Conservation (phyloP, 148 eudicot genomes). For the Heliosperma pusillum region DNA sequence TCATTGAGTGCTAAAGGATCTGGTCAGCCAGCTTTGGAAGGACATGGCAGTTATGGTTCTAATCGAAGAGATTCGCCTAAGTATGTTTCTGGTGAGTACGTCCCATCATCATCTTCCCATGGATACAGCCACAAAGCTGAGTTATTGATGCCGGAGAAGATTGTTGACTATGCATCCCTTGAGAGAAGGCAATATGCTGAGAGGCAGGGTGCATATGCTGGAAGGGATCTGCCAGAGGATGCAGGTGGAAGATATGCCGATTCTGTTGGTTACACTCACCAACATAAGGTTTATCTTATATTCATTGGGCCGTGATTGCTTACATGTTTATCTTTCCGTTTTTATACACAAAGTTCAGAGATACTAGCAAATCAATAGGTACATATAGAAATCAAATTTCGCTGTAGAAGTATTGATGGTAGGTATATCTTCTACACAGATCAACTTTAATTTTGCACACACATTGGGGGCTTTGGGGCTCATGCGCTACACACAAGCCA, state of each 20-base stretch:
- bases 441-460: too few species aligned
- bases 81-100: constrained; percentile 52
- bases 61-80: constrained; percentile 67
- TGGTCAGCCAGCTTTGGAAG: constrained; percentile 55
- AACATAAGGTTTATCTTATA: constrained; percentile 55
- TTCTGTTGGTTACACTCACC: constrained; percentile 54
- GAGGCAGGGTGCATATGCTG: constrained; percentile 53
- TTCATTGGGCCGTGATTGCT: not conserved
- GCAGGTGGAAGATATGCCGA: constrained; percentile 55
- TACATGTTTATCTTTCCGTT: not conserved
- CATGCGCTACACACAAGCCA: too few species aligned
- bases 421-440: too few species aligned
- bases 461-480: too few species aligned
- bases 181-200: constrained; percentile 70
- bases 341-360: too few species aligned
- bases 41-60: constrained; percentile 53
- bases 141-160: constrained; percentile 48
- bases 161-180: constrained; percentile 58
- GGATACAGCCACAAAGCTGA: constrained; percentile 76
- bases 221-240: constrained; percentile 60
- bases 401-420: too few species aligned
- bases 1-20: constrained; percentile 53
- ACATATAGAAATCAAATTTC: too few species aligned
- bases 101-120: constrained; percentile 50
- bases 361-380: too few species aligned